phyloP scores from a whole-genome alignment of 768 basidiomycete species.

The Rhodosporidiobolus odoratus region DNA sequence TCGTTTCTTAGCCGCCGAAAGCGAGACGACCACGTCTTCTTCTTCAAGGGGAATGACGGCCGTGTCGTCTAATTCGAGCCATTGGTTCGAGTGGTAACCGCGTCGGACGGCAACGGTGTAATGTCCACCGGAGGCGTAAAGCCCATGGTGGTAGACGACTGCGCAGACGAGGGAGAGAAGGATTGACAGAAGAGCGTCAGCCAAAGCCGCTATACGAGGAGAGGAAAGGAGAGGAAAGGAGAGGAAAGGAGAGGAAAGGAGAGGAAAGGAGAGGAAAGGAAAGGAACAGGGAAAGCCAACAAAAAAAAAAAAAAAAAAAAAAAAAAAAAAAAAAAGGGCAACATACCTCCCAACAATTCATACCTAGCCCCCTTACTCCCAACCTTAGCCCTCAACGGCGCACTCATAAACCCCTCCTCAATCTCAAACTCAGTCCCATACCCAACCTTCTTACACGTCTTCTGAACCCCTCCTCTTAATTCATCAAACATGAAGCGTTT shows the following conservation, averaged over 20 bases:
- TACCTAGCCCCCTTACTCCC: constrained; percentile 48
- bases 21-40: constrained; percentile 20
- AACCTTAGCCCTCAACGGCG: constrained; percentile 60
- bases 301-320: neutral
- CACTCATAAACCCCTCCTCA: constrained; percentile 45
- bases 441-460: constrained; percentile 72
- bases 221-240: too few relatives aligned
- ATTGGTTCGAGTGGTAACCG: constrained; percentile 52
- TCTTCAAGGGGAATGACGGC: constrained; percentile 57
- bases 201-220: too few relatives aligned
- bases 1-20: constrained; percentile 5
- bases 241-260: too few relatives aligned
- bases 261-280: constrained; percentile 58
- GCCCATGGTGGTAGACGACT: constrained; percentile 92
- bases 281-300: constrained; percentile 55
- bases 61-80: constrained; percentile 94
- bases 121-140: constrained; percentile 84
- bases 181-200: neutral
- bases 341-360: constrained; percentile 51
- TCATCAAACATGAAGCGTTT: constrained; percentile 85
- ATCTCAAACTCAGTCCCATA: constrained; percentile 76
- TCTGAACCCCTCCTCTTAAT: constrained; percentile 64
- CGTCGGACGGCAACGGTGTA: constrained; percentile 88
- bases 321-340: neutral
- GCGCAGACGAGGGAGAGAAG: neutral